Evolutionary conservation across 2,329 filamentous ascomycete species (phyloP), one percentile per base, ranked within the genome.

Genomic region (Immersiporthe knoxdaviesiana): DNA sequence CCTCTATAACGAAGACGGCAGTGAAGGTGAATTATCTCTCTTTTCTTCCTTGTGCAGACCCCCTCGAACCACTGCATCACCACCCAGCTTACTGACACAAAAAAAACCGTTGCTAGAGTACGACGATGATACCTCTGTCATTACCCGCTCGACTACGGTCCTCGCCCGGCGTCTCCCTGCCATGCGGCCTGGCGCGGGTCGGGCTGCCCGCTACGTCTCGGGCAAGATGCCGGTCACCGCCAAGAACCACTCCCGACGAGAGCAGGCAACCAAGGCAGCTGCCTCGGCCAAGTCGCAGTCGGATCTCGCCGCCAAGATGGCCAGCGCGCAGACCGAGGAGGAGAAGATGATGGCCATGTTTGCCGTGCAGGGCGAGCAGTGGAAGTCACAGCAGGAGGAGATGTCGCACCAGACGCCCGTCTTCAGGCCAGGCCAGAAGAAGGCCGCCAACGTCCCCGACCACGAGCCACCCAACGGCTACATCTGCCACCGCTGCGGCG

Each of bases 101-200:
- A n/a, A n/a, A n/a, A 21, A 24, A 35, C 35, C 32, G 12, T 32
- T 27, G 44, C 14, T 76, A 97, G 96, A 97, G 81, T 98, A 98
- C 77, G 93, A 97, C 75, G 96, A 99, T 83, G 96, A 99, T 78
- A 98, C 96, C 0, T 93, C 92, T n/a, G 94, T 97, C 74, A 97
- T 99, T 66, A 93, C 95, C 59, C 92, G 96, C 75, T 97, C 96
- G 24, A 97, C 94, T 2, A 97, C 94, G 0, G 94, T 99, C 68
- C 91, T 97, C 74, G 96, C 94, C 54, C 90, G 93, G 70, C 90
- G 96, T 71, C 85, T 96, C 72, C 96, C 96, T 3, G 92, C 96
- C 8, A 84, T 88, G 65, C 93, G 94, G 76, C 91, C 91, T 62
- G 96, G 96, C 39, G 93, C 94, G 72, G 97, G 96, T 65, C 89